These are phyloP conservation scores for Cercophora scortea DNA, from an alignment of 495 filamentous ascomycete species.

Conservation along the genomic window DNA sequence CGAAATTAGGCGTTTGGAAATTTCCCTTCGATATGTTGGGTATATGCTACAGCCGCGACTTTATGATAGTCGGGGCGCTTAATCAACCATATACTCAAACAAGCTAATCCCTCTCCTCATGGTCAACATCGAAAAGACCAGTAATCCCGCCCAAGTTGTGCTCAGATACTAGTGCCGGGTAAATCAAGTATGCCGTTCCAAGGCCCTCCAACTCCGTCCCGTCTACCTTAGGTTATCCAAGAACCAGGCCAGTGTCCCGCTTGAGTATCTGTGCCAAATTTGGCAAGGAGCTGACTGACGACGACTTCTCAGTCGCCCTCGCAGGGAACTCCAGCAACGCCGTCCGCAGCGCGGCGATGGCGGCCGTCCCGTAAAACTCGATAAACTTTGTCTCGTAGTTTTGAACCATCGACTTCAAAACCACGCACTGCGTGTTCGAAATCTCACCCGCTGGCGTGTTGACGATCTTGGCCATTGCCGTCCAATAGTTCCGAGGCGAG, in stretches of 20 bases:
- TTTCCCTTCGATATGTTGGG: too few species aligned
- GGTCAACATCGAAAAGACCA: too few species aligned
- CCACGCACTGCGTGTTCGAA: slow-evolving; percentile 68
- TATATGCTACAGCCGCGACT: too few species aligned
- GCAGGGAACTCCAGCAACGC: slow-evolving; percentile 63
- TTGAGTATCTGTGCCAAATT: slow-evolving; percentile 52
- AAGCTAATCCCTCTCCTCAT: too few species aligned
- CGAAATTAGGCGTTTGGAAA: too few species aligned
- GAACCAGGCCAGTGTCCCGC: slow-evolving; percentile 48
- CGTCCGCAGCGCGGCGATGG: slow-evolving; percentile 51
- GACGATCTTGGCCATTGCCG: slow-evolving; percentile 59
- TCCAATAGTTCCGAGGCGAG: slow-evolving; percentile 76
- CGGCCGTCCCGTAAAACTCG: slow-evolving; percentile 66
- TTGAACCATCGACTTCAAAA: slow-evolving; percentile 71
- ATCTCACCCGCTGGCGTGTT: slow-evolving; percentile 60
- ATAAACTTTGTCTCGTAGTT: slow-evolving; percentile 64
- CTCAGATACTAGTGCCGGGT: too few species aligned
- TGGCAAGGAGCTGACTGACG: slow-evolving; percentile 49
- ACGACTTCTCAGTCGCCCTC: slow-evolving; percentile 38
- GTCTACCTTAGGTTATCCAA: slow-evolving; percentile 14
- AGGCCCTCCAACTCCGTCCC: too few species aligned
- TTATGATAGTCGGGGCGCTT: too few species aligned
- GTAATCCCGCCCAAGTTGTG: too few species aligned
- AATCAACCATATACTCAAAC: too few species aligned
- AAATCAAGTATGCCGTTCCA: too few species aligned